phyloP scores from a whole-genome alignment of 2,329 filamentous ascomycete genomes.

The Penicillium sp. region DNA sequence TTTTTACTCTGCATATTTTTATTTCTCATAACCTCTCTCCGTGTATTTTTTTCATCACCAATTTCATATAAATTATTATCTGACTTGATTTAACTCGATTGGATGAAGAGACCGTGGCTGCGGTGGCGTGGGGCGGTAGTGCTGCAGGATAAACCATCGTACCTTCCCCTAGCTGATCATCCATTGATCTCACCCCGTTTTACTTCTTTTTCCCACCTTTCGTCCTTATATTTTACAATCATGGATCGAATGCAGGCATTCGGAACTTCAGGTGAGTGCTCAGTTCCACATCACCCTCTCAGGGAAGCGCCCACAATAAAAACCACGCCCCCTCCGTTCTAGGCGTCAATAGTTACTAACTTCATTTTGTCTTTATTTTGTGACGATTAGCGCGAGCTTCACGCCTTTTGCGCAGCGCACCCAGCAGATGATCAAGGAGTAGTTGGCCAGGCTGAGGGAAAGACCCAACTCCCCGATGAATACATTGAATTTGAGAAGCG shows the following conservation, averaged over 20 bases:
- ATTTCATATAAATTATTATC: neutral
- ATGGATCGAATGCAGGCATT: slow-evolving; percentile 72
- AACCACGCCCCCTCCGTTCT: slow-evolving; percentile 9
- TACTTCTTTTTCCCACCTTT: neutral
- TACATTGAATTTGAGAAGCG: slow-evolving; percentile 99
- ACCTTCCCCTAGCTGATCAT: slow-evolving; percentile 14
- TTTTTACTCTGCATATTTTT: neutral
- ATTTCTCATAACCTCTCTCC: neutral
- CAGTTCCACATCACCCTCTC: slow-evolving; percentile 1
- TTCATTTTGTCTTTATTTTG: slow-evolving; percentile 33
- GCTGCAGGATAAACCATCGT: slow-evolving; percentile 17
- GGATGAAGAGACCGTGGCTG: slow-evolving; percentile 26
- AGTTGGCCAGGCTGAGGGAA: slow-evolving; percentile 93
- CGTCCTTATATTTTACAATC: slow-evolving; percentile 13
- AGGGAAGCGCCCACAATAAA: neutral
- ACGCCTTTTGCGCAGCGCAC: slow-evolving; percentile 91
- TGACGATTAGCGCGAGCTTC: slow-evolving; percentile 71
- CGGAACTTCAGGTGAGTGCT: slow-evolving; percentile 63
- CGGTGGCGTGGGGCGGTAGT: slow-evolving; percentile 26
- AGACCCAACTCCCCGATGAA: slow-evolving; percentile 95
- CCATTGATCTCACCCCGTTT: slow-evolving; percentile 9
- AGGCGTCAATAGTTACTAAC: slow-evolving; percentile 32
- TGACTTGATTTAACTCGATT: neutral
- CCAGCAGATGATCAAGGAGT: slow-evolving; percentile 97
- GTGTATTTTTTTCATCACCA: slow-evolving; percentile 7